These are phyloP conservation scores for Paramecium bursaria DNA, from an alignment of 73 alveolate genomes.

Conservation along the genomic window DNA sequence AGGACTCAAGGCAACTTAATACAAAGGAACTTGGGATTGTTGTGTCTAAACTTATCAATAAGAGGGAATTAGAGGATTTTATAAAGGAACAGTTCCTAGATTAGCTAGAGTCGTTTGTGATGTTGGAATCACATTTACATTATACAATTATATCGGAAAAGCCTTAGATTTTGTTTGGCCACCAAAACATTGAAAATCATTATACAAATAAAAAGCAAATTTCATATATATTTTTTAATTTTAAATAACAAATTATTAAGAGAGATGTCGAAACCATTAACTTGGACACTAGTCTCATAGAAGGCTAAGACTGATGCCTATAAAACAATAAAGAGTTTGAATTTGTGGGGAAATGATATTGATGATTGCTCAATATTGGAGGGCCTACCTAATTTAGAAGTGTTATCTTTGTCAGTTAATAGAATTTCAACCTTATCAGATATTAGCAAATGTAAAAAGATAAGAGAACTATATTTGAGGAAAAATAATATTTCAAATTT, in stretches of 20 bases:
- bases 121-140: constrained; percentile 89
- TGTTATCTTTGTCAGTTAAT: constrained; percentile 87
- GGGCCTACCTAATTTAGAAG: constrained; percentile 89
- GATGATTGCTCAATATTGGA: constrained; percentile 86
- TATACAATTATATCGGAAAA: constrained; percentile 83
- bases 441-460: constrained; percentile 76
- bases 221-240: too few relatives aligned
- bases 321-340: constrained; percentile 81
- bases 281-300: constrained; percentile 42
- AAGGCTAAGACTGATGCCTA: constrained; percentile 68
- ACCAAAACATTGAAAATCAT: constrained; percentile 61
- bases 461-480: constrained; percentile 92
- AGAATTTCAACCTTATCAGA: constrained; percentile 83
- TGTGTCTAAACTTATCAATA: constrained; percentile 69
- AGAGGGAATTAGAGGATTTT: constrained; percentile 89
- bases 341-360: constrained; percentile 91
- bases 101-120: constrained; percentile 89
- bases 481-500: constrained; percentile 86
- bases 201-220: too few relatives aligned
- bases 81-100: constrained; percentile 93
- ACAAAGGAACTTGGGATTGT: constrained; percentile 81
- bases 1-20: constrained; percentile 88
- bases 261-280: constrained; percentile 69
- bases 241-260: too few relatives aligned
- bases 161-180: constrained; percentile 69